These are phyloP conservation scores for Lagenidium giganteum DNA, from an alignment of 352 stramenopile genomes.

Conservation along the genomic window DNA sequence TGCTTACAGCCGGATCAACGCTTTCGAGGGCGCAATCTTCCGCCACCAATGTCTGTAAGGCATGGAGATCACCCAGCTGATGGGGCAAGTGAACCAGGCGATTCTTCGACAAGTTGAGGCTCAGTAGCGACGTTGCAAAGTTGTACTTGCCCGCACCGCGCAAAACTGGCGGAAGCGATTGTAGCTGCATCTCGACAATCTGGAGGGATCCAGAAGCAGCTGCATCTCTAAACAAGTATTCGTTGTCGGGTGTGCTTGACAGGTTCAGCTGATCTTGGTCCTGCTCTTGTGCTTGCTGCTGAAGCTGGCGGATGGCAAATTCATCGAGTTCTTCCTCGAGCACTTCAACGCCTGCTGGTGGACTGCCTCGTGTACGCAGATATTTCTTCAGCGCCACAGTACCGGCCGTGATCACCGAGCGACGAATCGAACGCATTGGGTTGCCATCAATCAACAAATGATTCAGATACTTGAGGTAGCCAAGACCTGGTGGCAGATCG, in stretches of 20 bases:
- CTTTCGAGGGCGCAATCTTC: conserved; percentile 60
- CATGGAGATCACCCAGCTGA: conserved; percentile 41
- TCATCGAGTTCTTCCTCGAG: conserved; percentile 74
- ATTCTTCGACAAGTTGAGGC: conserved; percentile 73
- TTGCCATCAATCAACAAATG: conserved; percentile 77
- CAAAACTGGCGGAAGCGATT: conserved; percentile 33
- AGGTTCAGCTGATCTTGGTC: conserved; percentile 9
- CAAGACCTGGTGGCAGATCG: conserved; percentile 63
- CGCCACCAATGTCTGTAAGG: conserved; percentile 57
- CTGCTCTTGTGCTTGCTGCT: conserved; percentile 32
- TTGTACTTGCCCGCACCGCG: conserved; percentile 36
- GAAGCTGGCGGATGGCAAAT: conserved; percentile 38
- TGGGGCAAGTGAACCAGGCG: conserved; percentile 32
- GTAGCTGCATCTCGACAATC: conserved; percentile 48
- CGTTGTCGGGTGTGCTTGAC: conserved; percentile 21
- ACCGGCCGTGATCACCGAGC: conserved; percentile 51
- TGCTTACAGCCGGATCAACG: conserved; percentile 41
- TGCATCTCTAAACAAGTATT: conserved; percentile 72
- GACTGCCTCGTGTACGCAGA: conserved; percentile 60
- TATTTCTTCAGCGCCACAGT: conserved; percentile 81
- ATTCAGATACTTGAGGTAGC: conserved; percentile 73
- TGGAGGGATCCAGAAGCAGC: conserved; percentile 47
- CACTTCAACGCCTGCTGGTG: conserved; percentile 47
- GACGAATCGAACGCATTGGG: conserved; percentile 66
- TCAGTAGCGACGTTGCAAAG: conserved; percentile 43